These are phyloP conservation scores for Macaranga tanarius DNA, from an alignment of 441 rosid species.

Conservation along the genomic window DNA sequence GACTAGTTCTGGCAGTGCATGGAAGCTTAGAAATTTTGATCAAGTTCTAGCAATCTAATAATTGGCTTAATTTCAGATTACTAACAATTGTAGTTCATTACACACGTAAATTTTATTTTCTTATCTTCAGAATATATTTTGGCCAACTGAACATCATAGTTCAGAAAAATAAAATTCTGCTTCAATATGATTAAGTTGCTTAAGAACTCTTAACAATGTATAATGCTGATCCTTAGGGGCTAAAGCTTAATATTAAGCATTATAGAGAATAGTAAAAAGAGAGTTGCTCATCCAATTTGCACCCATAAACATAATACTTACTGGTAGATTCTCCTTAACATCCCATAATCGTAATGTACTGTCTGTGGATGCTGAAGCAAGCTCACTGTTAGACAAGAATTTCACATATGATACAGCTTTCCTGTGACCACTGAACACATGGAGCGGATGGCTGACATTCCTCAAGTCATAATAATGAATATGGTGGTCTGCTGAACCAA, in stretches of 20 bases:
- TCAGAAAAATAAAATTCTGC: background rate
- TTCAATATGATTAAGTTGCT: background rate
- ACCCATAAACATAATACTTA: slow-evolving; percentile 38
- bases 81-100: background rate
- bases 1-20: background rate
- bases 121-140: background rate
- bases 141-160: slow-evolving; percentile 1
- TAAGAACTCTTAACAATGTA: background rate
- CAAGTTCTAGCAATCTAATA: background rate
- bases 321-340: slow-evolving; percentile 83
- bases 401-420: slow-evolving; percentile 98
- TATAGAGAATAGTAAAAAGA: background rate
- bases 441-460: slow-evolving; percentile 81
- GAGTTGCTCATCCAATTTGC: background rate
- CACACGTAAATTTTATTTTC: background rate
- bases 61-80: background rate
- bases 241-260: background rate
- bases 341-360: slow-evolving; percentile 96
- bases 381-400: slow-evolving; percentile 90
- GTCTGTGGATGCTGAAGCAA: slow-evolving; percentile 98
- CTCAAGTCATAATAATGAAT: slow-evolving; percentile 92
- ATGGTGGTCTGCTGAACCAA: slow-evolving; percentile 97
- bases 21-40: background rate
- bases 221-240: background rate
- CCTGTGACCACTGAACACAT: slow-evolving; percentile 90